Evolutionary conservation across 1,284 basidiomycete species (phyloP).

Genomic region (Trichosporon faecale): DNA sequence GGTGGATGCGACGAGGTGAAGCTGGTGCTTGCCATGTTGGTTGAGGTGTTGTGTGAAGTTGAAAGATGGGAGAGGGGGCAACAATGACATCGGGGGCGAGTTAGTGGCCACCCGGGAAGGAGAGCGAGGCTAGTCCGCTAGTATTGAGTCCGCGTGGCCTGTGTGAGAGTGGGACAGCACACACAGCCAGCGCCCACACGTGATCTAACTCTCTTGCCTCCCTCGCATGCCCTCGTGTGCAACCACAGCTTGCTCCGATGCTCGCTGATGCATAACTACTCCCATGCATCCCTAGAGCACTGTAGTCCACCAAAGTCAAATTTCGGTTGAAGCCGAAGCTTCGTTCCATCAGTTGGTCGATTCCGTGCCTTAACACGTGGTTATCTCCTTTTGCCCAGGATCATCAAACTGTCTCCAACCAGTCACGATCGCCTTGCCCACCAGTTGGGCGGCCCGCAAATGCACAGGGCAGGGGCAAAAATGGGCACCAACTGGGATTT

Average conservation of each 20-base stretch:
- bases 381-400: neutral
- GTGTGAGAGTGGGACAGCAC: neutral
- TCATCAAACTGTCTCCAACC: neutral
- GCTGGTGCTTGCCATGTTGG: neutral
- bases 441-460: too few relatives aligned
- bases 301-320: neutral
- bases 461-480: neutral
- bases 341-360: neutral
- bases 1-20: neutral
- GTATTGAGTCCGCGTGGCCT: too few relatives aligned
- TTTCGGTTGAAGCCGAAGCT: neutral
- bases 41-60: neutral
- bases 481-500: conserved; percentile 2
- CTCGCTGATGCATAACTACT: neutral
- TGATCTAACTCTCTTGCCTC: neutral
- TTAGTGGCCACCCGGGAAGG: neutral
- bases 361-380: neutral
- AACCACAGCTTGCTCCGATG: neutral
- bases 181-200: neutral
- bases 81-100: neutral
- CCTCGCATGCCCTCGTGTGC: neutral
- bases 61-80: neutral
- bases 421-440: neutral
- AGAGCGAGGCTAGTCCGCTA: neutral
- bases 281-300: neutral